A percentile compares a stretch with the other conserved stretches of the same genome.
These are phyloP conservation scores for Dinochytrium kinnereticum DNA, from an alignment of 371 early-diverging fungal species.

Conservation along the genomic window DNA sequence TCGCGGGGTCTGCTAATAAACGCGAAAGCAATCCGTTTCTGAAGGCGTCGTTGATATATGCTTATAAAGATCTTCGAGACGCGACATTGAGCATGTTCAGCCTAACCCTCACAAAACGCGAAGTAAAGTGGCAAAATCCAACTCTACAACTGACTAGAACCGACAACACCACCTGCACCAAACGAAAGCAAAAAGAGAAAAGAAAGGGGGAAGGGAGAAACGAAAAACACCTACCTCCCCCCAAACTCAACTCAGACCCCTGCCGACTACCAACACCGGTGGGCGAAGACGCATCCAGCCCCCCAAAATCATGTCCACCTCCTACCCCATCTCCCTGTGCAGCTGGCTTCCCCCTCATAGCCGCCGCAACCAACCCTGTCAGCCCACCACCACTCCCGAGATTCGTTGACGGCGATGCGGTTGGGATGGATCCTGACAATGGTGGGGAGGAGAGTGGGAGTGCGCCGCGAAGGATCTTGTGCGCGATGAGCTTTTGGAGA, in stretches of 20 bases:
- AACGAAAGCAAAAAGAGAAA: background rate
- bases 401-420: background rate
- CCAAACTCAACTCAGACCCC: background rate
- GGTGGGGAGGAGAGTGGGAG: slow-evolving; percentile 19
- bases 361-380: background rate
- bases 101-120: too few relatives aligned
- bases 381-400: background rate
- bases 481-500: slow-evolving; percentile 58
- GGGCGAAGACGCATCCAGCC: slow-evolving; percentile 2
- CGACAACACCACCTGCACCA: slow-evolving; percentile 18
- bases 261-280: background rate
- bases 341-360: background rate
- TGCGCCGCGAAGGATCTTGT: slow-evolving; percentile 51
- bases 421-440: background rate
- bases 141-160: too few relatives aligned
- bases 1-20: too few relatives aligned
- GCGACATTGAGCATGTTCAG: too few relatives aligned
- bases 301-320: background rate
- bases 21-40: background rate
- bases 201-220: background rate
- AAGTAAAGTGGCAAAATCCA: too few relatives aligned
- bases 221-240: background rate
- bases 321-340: background rate
- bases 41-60: background rate
- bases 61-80: too few relatives aligned